Base-by-base conservation (phyloP, 306 rosid genomes). In the Cucurbita ficifolia region DNA sequence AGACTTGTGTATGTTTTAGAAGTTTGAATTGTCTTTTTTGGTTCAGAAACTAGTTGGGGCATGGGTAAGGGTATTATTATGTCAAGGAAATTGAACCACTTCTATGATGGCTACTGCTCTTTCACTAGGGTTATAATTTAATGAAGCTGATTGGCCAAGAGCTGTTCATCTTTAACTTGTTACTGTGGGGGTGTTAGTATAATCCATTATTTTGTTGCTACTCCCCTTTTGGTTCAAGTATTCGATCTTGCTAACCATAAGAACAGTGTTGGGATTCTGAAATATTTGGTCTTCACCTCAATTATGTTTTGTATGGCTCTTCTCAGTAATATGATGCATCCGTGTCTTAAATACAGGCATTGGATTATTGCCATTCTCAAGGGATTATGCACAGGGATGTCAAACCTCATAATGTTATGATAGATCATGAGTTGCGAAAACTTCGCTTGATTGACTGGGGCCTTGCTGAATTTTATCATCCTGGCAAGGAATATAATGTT, bases 301-400 rank as follows among this genome's bases (percentile, higher is more conserved):
- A 21, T 58, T 22, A 24, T 58, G 7, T 22, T 22, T 19, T 21
- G 6, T 63, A n/a, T 64, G 50, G 29, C 33, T 40, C 51, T 64
- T 64, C 50, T 40, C 71, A 10, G 71, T 64, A 63, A 64, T 64
- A 64, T 64, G 71, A 64, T 64, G 71, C 69, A 17, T 13, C 69
- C 13, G 4, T 38, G 7, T 62, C 24, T 62, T 24, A 11, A 49
- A 74, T 75, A 65, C 82, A 83, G 82, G 87, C 87, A 36, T 75
- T 81, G 68, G 87, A 83, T 77, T 78, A 78, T 70, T 83, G 84
- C 39, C 84, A 81, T 78, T 78, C 84, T 13, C 84, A 83, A 60
- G 87, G 87, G 48, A 83, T 83, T 72, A 81, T 83, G 84, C 87
- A 83, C 64, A 82, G 87, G 61, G 84, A 83, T 68, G 84, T 83